These are phyloP conservation scores for Ophiobolus disseminans DNA, from an alignment of 2,329 filamentous ascomycete genomes.

Conservation along the genomic window DNA sequence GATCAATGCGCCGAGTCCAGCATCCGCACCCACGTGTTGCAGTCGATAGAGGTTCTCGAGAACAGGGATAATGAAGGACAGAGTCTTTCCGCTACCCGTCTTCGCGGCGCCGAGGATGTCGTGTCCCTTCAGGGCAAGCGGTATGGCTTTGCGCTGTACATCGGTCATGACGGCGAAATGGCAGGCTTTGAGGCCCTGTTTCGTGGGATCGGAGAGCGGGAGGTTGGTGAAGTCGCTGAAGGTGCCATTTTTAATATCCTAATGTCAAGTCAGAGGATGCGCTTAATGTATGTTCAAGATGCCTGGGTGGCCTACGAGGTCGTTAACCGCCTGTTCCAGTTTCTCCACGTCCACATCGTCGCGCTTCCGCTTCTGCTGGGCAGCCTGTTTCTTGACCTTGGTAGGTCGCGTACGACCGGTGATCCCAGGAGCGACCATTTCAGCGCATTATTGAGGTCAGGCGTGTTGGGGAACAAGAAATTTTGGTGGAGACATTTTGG, in stretches of 20 bases:
- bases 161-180: conserved; percentile 93
- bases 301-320: conserved; percentile 47
- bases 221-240: conserved; percentile 79
- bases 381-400: conserved; percentile 65
- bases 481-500: conserved; percentile 34
- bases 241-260: conserved; percentile 67
- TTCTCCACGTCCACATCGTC: conserved; percentile 58
- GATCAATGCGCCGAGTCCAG: conserved; percentile 86
- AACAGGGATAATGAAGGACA: conserved; percentile 90
- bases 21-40: conserved; percentile 87
- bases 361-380: conserved; percentile 61
- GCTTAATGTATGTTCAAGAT: not conserved
- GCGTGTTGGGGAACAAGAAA: conserved; percentile 25
- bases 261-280: not conserved
- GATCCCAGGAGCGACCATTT: conserved; percentile 40
- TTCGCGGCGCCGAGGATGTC: conserved; percentile 96
- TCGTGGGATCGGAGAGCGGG: conserved; percentile 82
- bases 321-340: conserved; percentile 53
- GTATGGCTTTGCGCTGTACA: conserved; percentile 89
- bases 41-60: conserved; percentile 90
- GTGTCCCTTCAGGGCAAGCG: conserved; percentile 79
- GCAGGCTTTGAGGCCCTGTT: conserved; percentile 78
- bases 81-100: conserved; percentile 92
- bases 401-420: conserved; percentile 56
- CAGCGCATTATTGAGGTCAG: conserved; percentile 16